Base-by-base conservation (phyloP, 148 eudicot genomes). In the Dysphania ambrosioides region DNA sequence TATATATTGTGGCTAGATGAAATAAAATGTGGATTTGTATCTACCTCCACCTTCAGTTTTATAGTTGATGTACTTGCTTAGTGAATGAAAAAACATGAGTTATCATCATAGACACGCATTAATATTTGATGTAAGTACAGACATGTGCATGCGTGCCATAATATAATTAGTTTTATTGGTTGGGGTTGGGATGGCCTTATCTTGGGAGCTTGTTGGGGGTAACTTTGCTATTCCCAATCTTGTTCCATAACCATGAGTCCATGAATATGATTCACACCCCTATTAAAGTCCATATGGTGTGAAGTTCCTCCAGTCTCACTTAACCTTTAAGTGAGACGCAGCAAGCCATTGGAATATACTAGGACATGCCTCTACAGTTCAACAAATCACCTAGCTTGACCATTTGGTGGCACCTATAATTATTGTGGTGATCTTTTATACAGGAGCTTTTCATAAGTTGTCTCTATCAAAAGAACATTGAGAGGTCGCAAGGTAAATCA, bases 21-120 rank as follows among this genome's bases (percentile, higher is more conserved):
- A 73, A 58, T 57, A 76, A 26, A 61, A 68, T 77, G 80, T 77
- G 81, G 81, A 38, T n/a, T 49, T 72, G 21, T 72, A 72, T 72
- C 72, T 66, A 66, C 81, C 81, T 61, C 77, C 77, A 30, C 77
- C 62, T 63, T 40, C 19, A 38, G 47, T 34, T 81, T 81, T 60
- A 77, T 67, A 72, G 77, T 66, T 71, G 55, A 57, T 47, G 83
- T 67, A 69, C 81, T 44, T 63, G 75, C 74, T 72, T 70, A 55
- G 63, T 79, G 70, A 70, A 74, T 74, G 57, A n/a, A 30, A 61
- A 38, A 47, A 61, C 74, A 73, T 60, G 41, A 24, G 44, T 42
- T 30, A 79, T 73, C 77, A 38, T 67, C 73, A 59, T 79, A 72
- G 24, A 63, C 60, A 44, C 56, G 42, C 41, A 79, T 68, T 74